These are phyloP conservation scores for Halophytophthora polymorphica DNA, from an alignment of 352 stramenopile genomes.

Conservation along the genomic window DNA sequence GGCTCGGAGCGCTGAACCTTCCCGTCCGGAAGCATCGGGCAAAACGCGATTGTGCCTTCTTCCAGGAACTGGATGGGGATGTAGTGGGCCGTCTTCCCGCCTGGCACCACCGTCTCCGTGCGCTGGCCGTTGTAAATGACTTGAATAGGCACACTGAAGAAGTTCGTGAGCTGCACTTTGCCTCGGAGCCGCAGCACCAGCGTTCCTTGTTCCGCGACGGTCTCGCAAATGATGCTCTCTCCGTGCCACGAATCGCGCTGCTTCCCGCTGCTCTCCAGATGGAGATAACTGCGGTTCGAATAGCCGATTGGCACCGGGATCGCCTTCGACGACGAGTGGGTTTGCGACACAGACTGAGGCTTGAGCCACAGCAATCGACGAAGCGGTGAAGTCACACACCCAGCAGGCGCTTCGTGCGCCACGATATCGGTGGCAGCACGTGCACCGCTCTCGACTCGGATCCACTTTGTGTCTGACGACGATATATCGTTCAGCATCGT, in stretches of 20 bases:
- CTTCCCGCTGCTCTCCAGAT: slow-evolving; percentile 64
- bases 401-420: slow-evolving; percentile 78
- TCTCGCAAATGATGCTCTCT: slow-evolving; percentile 83
- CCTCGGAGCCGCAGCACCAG: slow-evolving; percentile 74
- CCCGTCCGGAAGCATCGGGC: slow-evolving; percentile 55
- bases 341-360: slow-evolving; percentile 50
- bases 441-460: slow-evolving; percentile 59
- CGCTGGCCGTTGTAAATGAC: slow-evolving; percentile 73
- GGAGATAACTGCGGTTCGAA: slow-evolving; percentile 82
- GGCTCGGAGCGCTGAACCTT: slow-evolving; percentile 55
- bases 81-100: slow-evolving; percentile 55
- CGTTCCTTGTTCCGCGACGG: slow-evolving; percentile 80
- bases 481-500: slow-evolving; percentile 79
- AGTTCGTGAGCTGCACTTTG: slow-evolving; percentile 79
- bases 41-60: slow-evolving; percentile 64
- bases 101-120: slow-evolving; percentile 46
- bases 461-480: slow-evolving; percentile 64
- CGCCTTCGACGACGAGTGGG: slow-evolving; percentile 44
- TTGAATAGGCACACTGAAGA: slow-evolving; percentile 65
- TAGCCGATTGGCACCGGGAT: slow-evolving; percentile 87
- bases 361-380: slow-evolving; percentile 76
- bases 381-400: slow-evolving; percentile 73
- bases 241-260: slow-evolving; percentile 68
- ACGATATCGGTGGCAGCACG: slow-evolving; percentile 75
- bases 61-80: slow-evolving; percentile 81